These are phyloP conservation scores for Didymella segeticola DNA, from an alignment of 2,329 filamentous ascomycete species.

Conservation along the genomic window DNA sequence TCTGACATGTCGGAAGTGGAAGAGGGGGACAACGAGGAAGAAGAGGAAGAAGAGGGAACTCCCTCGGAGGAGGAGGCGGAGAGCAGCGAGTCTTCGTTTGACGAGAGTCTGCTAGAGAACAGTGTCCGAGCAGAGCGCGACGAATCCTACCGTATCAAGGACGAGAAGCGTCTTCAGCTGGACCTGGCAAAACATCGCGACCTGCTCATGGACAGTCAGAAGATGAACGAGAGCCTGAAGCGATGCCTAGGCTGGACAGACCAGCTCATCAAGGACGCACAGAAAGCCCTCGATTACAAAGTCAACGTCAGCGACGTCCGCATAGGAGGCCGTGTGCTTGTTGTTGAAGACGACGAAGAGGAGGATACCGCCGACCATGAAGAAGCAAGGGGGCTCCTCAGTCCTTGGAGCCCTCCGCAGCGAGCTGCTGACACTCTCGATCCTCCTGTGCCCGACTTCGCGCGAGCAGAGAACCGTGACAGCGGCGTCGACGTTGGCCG, in stretches of 20 bases:
- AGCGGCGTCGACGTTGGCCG: slow-evolving; percentile 47
- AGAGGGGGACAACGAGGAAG: slow-evolving; percentile 37
- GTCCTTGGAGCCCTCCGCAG: slow-evolving; percentile 46
- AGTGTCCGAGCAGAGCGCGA: slow-evolving; percentile 52
- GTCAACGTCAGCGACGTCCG: slow-evolving; percentile 81
- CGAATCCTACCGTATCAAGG: slow-evolving; percentile 67
- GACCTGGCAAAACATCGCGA: slow-evolving; percentile 91
- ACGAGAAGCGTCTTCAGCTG: slow-evolving; percentile 82
- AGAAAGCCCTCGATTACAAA: slow-evolving; percentile 83
- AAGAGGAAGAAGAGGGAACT: slow-evolving; percentile 49
- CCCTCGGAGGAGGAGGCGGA: slow-evolving; percentile 55
- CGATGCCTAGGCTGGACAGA: slow-evolving; percentile 90
- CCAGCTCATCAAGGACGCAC: slow-evolving; percentile 85
- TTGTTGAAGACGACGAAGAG: slow-evolving; percentile 66
- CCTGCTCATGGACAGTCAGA: slow-evolving; percentile 86
- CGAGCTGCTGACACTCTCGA: slow-evolving; percentile 27
- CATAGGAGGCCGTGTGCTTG: slow-evolving; percentile 80
- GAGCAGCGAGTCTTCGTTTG: slow-evolving; percentile 58
- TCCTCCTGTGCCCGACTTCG: slow-evolving; percentile 15
- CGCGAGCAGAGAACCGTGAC: slow-evolving; percentile 45
- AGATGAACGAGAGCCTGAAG: slow-evolving; percentile 93
- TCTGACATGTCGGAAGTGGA: slow-evolving; percentile 49
- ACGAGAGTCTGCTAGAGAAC: slow-evolving; percentile 56
- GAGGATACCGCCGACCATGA: slow-evolving; percentile 22
- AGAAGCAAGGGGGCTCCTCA: slow-evolving; percentile 42